Base-by-base conservation (phyloP, 371 early-diverging fungal species). In the Ecytonucleospora hepatopenaei region DNA sequence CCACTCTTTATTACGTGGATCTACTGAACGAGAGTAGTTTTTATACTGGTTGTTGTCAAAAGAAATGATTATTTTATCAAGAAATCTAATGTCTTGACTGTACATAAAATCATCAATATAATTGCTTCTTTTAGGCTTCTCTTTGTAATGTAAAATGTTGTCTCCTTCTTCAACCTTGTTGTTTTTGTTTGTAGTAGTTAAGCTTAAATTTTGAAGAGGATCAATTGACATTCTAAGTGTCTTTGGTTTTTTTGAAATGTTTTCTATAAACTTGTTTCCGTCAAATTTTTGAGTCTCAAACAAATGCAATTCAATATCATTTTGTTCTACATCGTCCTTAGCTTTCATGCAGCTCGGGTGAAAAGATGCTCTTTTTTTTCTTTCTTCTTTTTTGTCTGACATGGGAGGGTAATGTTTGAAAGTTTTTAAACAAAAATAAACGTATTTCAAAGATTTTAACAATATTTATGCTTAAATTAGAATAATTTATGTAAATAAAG, bases 11-110 rank as follows among this genome's bases (percentile, higher is more conserved):
- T 62, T 59, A 31, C 19, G 21, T 16, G 62, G 61, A 67, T 62
- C 62, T 2, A 74, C 71, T n/a, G n/a, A 34, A 30, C 63, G 32
- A 68, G 72, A 48, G 27, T 62, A 4, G 69, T 58, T 35, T 72
- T 72, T 34, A 67, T 65, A 26, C 71, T 26, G 21, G 76, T 76
- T 15, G 66, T 60, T 63, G 55, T 48, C 59, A 26, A 21, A 51
- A 3, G 33, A 28, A 2, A 58, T 21, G 0, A 69, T 59, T 12
- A 65, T 35, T 26, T 67, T 57, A 65, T 76, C 72, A 1, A 72
- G 46, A 67, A 76, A 76, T 1, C 72, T 0, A 23, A 76, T 72
- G 5, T 69, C 76, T 2, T 28, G 19, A 19, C 40, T 46, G 19
- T 53, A 24, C 26, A 76, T 53, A 26, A 62, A 32, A 19, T 72